A percentile compares a stretch with the other conserved stretches of the same genome.
phyloP scores from a whole-genome alignment of 1,284 basidiomycete genomes.

The Singerocomus rubriflavus region DNA sequence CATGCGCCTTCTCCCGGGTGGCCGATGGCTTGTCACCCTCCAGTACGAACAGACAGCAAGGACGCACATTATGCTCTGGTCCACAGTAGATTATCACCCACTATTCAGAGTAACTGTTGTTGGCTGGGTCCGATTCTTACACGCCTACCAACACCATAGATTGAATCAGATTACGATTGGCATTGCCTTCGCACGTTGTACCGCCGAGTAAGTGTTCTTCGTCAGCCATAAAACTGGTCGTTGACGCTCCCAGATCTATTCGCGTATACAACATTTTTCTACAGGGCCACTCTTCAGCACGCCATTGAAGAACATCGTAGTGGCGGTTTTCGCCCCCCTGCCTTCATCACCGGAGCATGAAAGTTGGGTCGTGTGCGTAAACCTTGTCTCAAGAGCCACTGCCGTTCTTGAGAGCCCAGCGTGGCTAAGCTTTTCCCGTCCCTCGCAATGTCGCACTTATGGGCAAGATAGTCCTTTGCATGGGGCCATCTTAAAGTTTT shows the following conservation, averaged over 20 bases:
- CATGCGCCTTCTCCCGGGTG: slow-evolving; percentile 26
- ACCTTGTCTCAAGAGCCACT: slow-evolving; percentile 14
- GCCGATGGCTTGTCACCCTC: slow-evolving; percentile 21
- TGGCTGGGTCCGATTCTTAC: slow-evolving; percentile 21
- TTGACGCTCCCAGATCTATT: slow-evolving; percentile 18
- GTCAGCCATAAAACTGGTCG: not conserved
- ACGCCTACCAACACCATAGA: slow-evolving; percentile 15
- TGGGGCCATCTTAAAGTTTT: slow-evolving; percentile 18
- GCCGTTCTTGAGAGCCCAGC: slow-evolving; percentile 17
- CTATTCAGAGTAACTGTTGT: slow-evolving; percentile 14
- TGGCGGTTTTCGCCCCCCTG: slow-evolving; percentile 7
- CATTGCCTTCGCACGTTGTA: slow-evolving; percentile 10
- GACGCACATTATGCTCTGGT: slow-evolving; percentile 25
- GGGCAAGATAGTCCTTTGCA: slow-evolving; percentile 6
- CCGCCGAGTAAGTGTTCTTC: slow-evolving; percentile 15
- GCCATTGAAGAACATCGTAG: slow-evolving; percentile 17
- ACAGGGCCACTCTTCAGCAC: not conserved
- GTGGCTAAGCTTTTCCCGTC: slow-evolving; percentile 15
- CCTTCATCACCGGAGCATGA: slow-evolving; percentile 3
- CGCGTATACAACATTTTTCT: slow-evolving; percentile 18
- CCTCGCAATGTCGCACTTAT: slow-evolving; percentile 3
- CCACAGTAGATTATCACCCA: slow-evolving; percentile 3
- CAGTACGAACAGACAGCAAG: slow-evolving; percentile 15
- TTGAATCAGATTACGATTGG: slow-evolving; percentile 17
- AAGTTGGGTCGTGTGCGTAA: slow-evolving; percentile 21